These are phyloP conservation scores for Phialocephala sp. DNA, from an alignment of 2,329 filamentous ascomycete species.

Conservation along the genomic window DNA sequence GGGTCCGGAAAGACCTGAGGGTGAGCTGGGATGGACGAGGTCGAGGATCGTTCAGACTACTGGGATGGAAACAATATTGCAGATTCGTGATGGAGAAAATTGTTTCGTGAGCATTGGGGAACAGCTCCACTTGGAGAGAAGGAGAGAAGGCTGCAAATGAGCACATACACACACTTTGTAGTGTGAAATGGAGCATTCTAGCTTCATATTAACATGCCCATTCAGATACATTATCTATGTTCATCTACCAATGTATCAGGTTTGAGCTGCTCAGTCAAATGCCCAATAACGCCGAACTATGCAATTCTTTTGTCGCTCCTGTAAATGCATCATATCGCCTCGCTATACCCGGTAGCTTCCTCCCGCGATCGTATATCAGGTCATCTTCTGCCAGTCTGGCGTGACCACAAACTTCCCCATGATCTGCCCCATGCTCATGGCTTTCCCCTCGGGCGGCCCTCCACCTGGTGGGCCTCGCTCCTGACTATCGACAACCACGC, in stretches of 20 bases:
- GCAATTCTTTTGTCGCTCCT: conserved; percentile 17
- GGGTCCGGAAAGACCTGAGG: not conserved
- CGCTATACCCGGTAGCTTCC: conserved; percentile 46
- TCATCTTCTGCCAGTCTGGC: conserved; percentile 60
- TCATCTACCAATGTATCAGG: no score
- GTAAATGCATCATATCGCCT: conserved; percentile 18
- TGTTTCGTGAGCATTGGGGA: no score
- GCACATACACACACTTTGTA: no score
- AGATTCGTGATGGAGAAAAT: no score
- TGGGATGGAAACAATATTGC: not conserved
- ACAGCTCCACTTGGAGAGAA: no score
- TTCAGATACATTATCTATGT: no score
- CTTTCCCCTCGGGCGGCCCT: conserved; percentile 51
- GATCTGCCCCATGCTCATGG: conserved; percentile 67
- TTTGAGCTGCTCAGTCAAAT: not conserved
- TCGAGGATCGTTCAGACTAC: not conserved
- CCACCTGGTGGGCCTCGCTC: conserved; percentile 37
- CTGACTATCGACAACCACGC: conserved; percentile 63
- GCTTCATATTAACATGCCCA: no score
- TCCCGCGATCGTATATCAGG: conserved; percentile 42
- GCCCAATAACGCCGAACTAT: conserved; percentile 24
- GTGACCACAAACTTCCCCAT: conserved; percentile 66
- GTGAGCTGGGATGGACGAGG: not conserved
- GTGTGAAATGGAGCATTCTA: no score
- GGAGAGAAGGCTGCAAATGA: no score